A percentile compares a stretch with the other conserved stretches of the same genome.
phyloP scores from a whole-genome alignment of 371 early-diverging fungal species.

The Lichtheimia hyalospora region DNA sequence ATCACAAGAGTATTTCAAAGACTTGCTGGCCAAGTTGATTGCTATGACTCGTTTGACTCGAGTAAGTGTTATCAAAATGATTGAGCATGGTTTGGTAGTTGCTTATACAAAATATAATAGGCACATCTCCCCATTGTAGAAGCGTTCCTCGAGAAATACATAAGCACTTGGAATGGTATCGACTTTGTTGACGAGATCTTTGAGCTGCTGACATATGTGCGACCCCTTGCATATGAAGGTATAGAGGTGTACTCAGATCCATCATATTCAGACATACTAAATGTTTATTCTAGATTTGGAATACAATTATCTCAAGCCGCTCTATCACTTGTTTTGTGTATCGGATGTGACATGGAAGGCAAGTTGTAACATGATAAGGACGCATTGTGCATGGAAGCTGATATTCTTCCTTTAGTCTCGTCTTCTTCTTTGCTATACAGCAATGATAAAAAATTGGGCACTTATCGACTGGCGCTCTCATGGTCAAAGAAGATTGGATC shows the following conservation, averaged over 20 bases:
- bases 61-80: constrained; percentile 22
- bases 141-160: constrained; percentile 39
- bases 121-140: constrained; percentile 51
- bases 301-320: constrained; percentile 35
- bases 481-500: constrained; percentile 15
- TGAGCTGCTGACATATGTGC: constrained; percentile 42
- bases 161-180: constrained; percentile 54
- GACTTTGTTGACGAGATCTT: constrained; percentile 50
- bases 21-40: constrained; percentile 34
- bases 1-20: constrained; percentile 25
- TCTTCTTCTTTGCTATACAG: constrained; percentile 46
- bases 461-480: constrained; percentile 52
- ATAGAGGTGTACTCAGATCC: not conserved
- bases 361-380: not conserved
- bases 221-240: constrained; percentile 51
- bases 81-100: not conserved
- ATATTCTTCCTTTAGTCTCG: constrained; percentile 23
- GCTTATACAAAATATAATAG: constrained; percentile 16
- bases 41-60: constrained; percentile 44
- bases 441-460: constrained; percentile 51
- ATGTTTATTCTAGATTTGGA: constrained; percentile 16
- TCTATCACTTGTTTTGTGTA: constrained; percentile 39
- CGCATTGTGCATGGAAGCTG: not conserved
- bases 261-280: not conserved
- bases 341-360: constrained; percentile 55